A percentile compares a stretch with the other conserved stretches of the same genome.
Evolutionary conservation across 768 basidiomycete genomes (phyloP).

Genomic region (Macrocybe gigantea): DNA sequence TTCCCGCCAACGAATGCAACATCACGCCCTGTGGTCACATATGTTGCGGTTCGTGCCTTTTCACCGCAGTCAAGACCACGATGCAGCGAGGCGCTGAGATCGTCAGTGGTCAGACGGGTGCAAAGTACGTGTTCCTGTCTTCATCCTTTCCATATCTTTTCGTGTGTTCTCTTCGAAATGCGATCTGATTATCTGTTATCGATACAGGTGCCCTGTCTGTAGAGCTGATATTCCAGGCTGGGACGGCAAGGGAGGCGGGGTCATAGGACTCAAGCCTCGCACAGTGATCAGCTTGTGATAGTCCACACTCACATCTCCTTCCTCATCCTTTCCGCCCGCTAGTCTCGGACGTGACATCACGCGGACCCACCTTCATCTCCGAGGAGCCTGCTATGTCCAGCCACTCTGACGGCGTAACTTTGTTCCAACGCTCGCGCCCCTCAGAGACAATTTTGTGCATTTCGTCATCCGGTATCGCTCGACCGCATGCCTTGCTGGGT

Average conservation of each 20-base stretch:
- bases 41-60: conserved; percentile 72
- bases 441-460: too few relatives aligned
- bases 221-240: conserved; percentile 60
- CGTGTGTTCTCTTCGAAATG: not conserved
- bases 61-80: conserved; percentile 62
- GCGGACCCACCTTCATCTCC: too few relatives aligned
- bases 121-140: conserved; percentile 27
- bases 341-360: too few relatives aligned
- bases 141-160: not conserved
- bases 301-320: too few relatives aligned
- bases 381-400: too few relatives aligned
- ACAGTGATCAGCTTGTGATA: conserved; percentile 32
- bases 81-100: conserved; percentile 36
- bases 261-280: conserved; percentile 52
- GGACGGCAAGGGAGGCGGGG: conserved; percentile 68
- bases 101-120: conserved; percentile 15
- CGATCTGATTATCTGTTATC: not conserved
- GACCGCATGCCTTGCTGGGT: too few relatives aligned
- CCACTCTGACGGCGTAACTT: too few relatives aligned
- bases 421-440: too few relatives aligned
- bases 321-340: too few relatives aligned
- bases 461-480: too few relatives aligned
- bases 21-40: conserved; percentile 80
- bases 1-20: conserved; percentile 69
- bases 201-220: conserved; percentile 60